Evolutionary conservation across 1,284 basidiomycete species (phyloP), one percentile per base, ranked within the genome.

Genomic region (Cystobasidium slooffiae): DNA sequence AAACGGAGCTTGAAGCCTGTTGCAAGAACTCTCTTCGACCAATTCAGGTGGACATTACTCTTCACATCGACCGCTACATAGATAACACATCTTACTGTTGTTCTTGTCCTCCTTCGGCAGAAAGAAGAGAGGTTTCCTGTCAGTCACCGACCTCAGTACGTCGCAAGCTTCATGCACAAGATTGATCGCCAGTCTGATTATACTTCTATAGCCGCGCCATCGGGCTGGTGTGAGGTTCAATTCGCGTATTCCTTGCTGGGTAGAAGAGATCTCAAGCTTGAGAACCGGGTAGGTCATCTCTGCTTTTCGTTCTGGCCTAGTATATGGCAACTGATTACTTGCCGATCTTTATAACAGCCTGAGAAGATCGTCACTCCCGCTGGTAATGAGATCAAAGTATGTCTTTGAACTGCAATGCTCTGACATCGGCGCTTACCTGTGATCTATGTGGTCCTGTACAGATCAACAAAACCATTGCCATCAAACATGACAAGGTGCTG

Each of bases 401-500:
- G 24, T 49, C 18, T 49, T 14, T 41, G 31, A 31, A 16, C 14
- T 43, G 14, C 24, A 43, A 5, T 37, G 16, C 37, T 20, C n/a
- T n/a, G 46, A 64, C 14, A 64, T 24, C 20, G 44, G 24, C 8
- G 14, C 59, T 8, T 62, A 20, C 43, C 6, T 20, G 12, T 39
- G 24, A 18, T 12, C 8, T 41, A 31, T n/a, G 6, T n/a, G 10
- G 16, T 10, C 52, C 20, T 10, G 5, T 77, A 58, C 12, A 72
- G 20, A 58, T 79, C 46, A 76, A 79, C 68, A 37, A 51, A 6
- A 61, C 51, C 3, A 75, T 77, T 6, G 76, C 77, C 4, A 72
- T 77, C 41, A 53, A 55, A 58, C 73, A 78, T 9, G 78, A 79
- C 41, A 61, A 55, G 14, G 64, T 77, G 1, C 68, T 79, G 62